Base-by-base conservation (phyloP, 208 protist species). In the Trypanosoma theileri region DNA sequence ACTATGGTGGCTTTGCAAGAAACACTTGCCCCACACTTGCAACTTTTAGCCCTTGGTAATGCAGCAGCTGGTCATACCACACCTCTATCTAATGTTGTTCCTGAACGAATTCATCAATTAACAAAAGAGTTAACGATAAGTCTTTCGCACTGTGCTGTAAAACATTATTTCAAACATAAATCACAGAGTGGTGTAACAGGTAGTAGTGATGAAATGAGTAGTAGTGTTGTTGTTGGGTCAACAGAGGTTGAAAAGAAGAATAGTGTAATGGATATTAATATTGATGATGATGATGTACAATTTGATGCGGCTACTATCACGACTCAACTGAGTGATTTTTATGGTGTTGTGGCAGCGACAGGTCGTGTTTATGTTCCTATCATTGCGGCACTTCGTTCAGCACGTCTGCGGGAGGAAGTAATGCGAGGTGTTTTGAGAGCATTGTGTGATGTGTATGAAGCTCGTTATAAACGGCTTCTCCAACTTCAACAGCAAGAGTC, bases 281-380 rank as follows among this genome's bases (percentile, higher is more conserved):
- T 40, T 9, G n/a, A 35, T 54, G 48, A 35, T 9, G n/a, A 35
- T 54, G 48, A 50, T 44, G 50, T 46, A 22, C 0, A 46, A 35
- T 0, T 67, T 26, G 66, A 73, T 59, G 50, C 44, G n/a, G 22
- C 1, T 10, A 69, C 59, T 17, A 68, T 69, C n/a, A 52, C 21
- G 14, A 51, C 58, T 0, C 62, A 76, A 48, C 59, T 76, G 21
- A 66, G 51, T 58, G 74, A 85, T 24, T 74, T 93, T 45, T 93
- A 91, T 69, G 75, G 71, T 62, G 66, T 60, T 56, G 59, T 91
- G 19, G 88, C 85, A 10, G 71, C 81, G 9, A 63, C 68, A 24
- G 88, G 88, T 21, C 42, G 55, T 31, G 63, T 89, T 26, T 83
- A 82, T 16, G 44, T 93, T 19, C 85, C 84, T 54, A 61, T 89